Evolutionary conservation across 768 basidiomycete genomes (phyloP).

Genomic region (Psilocybe cyanescens): DNA sequence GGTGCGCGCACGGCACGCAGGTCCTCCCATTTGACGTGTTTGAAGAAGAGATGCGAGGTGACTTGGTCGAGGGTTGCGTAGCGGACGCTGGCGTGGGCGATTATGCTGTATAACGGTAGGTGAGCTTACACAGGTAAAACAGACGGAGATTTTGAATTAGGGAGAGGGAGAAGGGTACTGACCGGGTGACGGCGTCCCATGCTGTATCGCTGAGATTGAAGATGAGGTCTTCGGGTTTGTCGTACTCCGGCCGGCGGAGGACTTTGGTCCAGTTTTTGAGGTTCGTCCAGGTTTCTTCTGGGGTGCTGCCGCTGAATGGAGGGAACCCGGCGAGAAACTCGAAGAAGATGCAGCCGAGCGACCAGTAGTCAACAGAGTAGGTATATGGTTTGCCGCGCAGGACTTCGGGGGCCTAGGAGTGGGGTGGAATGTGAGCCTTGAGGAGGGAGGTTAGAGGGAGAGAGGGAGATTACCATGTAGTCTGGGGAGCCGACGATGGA

Average conservation of each 20-base stretch:
- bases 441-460: neutral
- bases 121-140: neutral
- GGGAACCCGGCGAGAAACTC: slow-evolving; percentile 98
- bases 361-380: slow-evolving; percentile 98
- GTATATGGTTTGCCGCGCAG: slow-evolving; percentile 94
- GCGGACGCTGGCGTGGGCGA: slow-evolving; percentile 84
- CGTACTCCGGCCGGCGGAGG: slow-evolving; percentile 91
- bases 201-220: slow-evolving; percentile 94
- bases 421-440: neutral
- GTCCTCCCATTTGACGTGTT: slow-evolving; percentile 72
- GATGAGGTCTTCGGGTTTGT: slow-evolving; percentile 93
- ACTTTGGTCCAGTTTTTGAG: slow-evolving; percentile 97
- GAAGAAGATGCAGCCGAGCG: slow-evolving; percentile 96
- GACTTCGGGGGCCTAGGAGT: slow-evolving; percentile 75
- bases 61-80: slow-evolving; percentile 77
- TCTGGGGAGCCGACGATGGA: slow-evolving; percentile 98
- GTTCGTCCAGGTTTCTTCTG: slow-evolving; percentile 99
- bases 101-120: slow-evolving; percentile 44
- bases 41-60: slow-evolving; percentile 83
- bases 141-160: too few species aligned
- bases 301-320: slow-evolving; percentile 93
- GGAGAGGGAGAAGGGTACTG: slow-evolving; percentile 17
- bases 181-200: slow-evolving; percentile 94
- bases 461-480: slow-evolving; percentile 72
- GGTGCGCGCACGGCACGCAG: slow-evolving; percentile 81